phyloP scores from a whole-genome alignment of 148 eudicot genomes.

The Rhododendron mucronatum region DNA sequence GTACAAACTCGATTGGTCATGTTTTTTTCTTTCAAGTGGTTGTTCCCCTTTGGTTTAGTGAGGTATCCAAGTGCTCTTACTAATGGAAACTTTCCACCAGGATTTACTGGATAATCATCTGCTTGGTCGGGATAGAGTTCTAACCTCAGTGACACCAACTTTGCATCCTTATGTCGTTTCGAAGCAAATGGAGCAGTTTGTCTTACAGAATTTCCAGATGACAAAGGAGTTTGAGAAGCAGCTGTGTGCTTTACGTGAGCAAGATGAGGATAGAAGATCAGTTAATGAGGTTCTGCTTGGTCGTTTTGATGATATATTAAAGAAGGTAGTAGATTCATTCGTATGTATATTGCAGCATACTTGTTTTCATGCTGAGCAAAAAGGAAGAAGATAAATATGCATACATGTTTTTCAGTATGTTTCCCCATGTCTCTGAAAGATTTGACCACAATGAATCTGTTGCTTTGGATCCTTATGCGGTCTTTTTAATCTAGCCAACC shows the following conservation, averaged over 20 bases:
- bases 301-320: conserved; percentile 51
- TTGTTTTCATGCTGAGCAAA: no score
- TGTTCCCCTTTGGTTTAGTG: no score
- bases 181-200: conserved; percentile 52
- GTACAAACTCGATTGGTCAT: background rate
- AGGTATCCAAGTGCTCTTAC: background rate
- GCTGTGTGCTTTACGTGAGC: conserved; percentile 32
- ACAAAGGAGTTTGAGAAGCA: conserved; percentile 47
- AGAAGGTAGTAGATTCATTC: conserved; percentile 40
- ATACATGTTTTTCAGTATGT: background rate
- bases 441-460: background rate
- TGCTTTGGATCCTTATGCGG: background rate
- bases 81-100: conserved; percentile 31
- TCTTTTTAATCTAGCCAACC: background rate
- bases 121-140: conserved; percentile 42
- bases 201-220: conserved; percentile 50
- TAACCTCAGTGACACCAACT: conserved; percentile 24
- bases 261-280: conserved; percentile 35
- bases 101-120: conserved; percentile 56
- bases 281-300: conserved; percentile 49
- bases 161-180: conserved; percentile 51
- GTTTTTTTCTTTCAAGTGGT: background rate
- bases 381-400: no score
- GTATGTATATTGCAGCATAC: background rate
- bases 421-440: background rate